Percentiles rank a stretch among this genome's conserved stretches.
Evolutionary conservation across 257 asterid species (phyloP).

Genomic region (Penstemon barbatus): DNA sequence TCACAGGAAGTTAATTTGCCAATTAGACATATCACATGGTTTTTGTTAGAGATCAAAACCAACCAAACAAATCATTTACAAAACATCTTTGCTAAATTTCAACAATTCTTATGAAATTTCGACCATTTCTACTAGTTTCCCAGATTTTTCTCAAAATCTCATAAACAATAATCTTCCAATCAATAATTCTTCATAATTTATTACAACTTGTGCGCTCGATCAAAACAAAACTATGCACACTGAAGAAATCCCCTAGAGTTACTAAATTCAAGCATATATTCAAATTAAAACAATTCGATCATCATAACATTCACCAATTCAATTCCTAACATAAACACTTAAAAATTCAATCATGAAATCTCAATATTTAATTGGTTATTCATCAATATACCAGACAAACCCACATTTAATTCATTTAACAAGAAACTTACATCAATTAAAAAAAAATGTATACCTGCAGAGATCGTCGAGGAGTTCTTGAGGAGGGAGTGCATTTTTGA

Average conservation of each 20-base stretch:
- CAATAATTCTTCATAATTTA: neutral
- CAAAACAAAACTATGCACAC: constrained; percentile 5
- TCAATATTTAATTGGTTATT: no score
- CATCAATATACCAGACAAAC: no score
- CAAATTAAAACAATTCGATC: no score
- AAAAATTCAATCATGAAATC: no score
- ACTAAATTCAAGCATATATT: constrained; percentile 11
- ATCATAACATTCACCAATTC: neutral
- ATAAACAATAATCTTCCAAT: neutral
- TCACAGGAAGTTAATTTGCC: no score
- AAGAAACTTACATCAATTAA: no score
- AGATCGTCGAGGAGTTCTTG: constrained; percentile 96
- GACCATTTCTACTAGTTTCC: no score
- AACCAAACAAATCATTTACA: neutral
- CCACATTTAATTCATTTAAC: no score
- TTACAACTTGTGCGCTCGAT: neutral
- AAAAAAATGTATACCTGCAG: constrained; percentile 58
- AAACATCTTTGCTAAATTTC: neutral
- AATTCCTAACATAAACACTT: neutral
- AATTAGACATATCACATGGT: no score
- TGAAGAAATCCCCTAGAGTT: constrained; percentile 1
- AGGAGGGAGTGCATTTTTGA: constrained; percentile 83
- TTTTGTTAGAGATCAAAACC: neutral
- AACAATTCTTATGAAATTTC: neutral
- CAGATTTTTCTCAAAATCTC: no score